Conservation (phyloP, 768 basidiomycete genomes). For the Favolaschia claudopus region DNA sequence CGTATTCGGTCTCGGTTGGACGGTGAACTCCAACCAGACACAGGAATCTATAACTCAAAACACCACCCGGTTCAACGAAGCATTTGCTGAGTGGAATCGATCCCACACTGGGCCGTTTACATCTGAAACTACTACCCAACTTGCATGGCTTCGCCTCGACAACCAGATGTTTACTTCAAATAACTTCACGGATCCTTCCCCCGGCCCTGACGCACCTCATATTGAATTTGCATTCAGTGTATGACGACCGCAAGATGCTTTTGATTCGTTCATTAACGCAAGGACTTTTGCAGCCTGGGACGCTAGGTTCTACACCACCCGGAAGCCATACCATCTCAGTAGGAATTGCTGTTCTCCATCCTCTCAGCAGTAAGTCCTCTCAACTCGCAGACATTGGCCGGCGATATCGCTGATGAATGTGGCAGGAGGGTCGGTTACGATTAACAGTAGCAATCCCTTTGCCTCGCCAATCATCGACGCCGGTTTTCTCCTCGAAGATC, state of each 20-base stretch:
- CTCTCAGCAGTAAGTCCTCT: conserved; percentile 30
- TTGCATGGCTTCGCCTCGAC: conserved; percentile 36
- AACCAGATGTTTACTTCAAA: conserved; percentile 36
- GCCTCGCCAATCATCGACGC: conserved; percentile 53
- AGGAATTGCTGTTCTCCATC: conserved; percentile 6
- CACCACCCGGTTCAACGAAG: conserved; percentile 17
- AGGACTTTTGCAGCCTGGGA: neutral
- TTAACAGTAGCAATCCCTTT: conserved; percentile 49
- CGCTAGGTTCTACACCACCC: neutral
- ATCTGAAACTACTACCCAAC: conserved; percentile 14
- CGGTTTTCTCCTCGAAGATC: conserved; percentile 40
- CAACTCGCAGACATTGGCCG: neutral
- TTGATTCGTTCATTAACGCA: neutral
- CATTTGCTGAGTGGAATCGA: conserved; percentile 27
- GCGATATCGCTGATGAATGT: neutral
- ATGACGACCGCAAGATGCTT: neutral
- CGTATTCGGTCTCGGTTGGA: neutral
- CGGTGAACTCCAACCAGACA: conserved; percentile 15
- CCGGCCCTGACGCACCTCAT: conserved; percentile 45
- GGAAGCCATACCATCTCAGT: conserved; percentile 14
- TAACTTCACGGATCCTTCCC: conserved; percentile 41
- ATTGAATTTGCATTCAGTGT: conserved; percentile 42
- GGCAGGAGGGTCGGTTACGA: conserved; percentile 30
- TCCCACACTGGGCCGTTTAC: conserved; percentile 29
- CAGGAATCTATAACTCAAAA: conserved; percentile 17